These are phyloP conservation scores for Kluyveromyces aestuarii DNA, from an alignment of 805 yeast species.

Conservation along the genomic window DNA sequence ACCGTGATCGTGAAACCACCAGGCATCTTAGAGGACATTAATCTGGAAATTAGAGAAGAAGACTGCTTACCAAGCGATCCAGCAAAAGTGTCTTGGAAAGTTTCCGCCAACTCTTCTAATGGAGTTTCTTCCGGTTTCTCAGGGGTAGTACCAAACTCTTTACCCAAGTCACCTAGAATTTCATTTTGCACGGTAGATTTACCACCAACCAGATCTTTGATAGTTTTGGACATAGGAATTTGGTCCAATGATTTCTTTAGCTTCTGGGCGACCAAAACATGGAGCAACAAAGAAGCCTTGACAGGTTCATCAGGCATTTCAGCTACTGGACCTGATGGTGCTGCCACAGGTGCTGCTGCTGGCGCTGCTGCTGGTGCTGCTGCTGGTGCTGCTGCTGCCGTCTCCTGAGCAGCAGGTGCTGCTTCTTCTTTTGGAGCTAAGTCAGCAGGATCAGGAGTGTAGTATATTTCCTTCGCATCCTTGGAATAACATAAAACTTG, in stretches of 20 bases:
- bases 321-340: constrained; percentile 73
- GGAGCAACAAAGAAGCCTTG: constrained; percentile 72
- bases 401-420: constrained; percentile 34
- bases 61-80: constrained; percentile 95
- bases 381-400: constrained; percentile 48
- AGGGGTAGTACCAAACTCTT: constrained; percentile 96
- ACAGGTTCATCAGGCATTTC: constrained; percentile 86
- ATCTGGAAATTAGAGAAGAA: constrained; percentile 76
- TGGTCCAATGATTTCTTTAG: constrained; percentile 84
- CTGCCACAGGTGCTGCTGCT: constrained; percentile 49
- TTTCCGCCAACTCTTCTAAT: constrained; percentile 88
- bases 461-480: constrained; percentile 93
- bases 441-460: constrained; percentile 68
- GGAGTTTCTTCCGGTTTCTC: constrained; percentile 99
- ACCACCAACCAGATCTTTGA: constrained; percentile 96
- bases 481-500: constrained; percentile 92
- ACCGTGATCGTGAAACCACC: constrained; percentile 94
- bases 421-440: constrained; percentile 27
- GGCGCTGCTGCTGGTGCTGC: constrained; percentile 52
- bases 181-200: constrained; percentile 98
- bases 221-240: constrained; percentile 82
- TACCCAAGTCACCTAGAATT: constrained; percentile 96
- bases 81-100: constrained; percentile 80
- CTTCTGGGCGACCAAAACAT: constrained; percentile 89
- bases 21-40: constrained; percentile 96